Conservation (phyloP, 2,329 filamentous ascomycete genomes). For the Paecilomyces dactylethromorphus region DNA sequence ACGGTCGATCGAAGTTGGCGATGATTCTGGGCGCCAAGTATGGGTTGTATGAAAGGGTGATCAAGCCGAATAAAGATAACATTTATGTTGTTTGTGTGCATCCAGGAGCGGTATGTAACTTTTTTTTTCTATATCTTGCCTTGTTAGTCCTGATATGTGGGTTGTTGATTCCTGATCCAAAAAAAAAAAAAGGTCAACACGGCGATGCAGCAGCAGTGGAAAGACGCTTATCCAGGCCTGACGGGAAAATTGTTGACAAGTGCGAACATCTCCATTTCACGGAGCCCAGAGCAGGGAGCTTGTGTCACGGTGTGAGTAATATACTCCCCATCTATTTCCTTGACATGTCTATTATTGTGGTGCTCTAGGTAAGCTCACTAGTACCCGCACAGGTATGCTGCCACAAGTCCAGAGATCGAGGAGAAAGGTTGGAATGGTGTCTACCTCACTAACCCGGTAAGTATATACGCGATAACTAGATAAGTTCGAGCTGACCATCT, state of each 20-base stretch:
- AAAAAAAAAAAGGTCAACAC: slow-evolving; percentile 32
- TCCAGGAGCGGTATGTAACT: slow-evolving; percentile 29
- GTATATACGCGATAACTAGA: not conserved
- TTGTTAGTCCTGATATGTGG: not conserved
- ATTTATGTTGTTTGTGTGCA: slow-evolving; percentile 39
- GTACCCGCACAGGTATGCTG: slow-evolving; percentile 15
- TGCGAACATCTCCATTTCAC: slow-evolving; percentile 27
- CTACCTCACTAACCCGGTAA: slow-evolving; percentile 35
- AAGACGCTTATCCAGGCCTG: slow-evolving; percentile 39
- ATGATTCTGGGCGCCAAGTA: slow-evolving; percentile 40
- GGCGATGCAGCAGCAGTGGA: slow-evolving; percentile 41
- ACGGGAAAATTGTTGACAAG: slow-evolving; percentile 32
- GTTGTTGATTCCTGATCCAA: not conserved
- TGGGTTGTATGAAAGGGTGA: slow-evolving; percentile 35
- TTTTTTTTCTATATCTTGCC: not conserved
- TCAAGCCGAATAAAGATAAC: slow-evolving; percentile 35
- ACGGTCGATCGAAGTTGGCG: slow-evolving; percentile 38
- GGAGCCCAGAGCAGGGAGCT: slow-evolving; percentile 36
- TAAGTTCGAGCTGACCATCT: not conserved
- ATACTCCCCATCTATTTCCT: not conserved
- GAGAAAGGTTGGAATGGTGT: slow-evolving; percentile 38
- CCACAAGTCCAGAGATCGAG: slow-evolving; percentile 36
- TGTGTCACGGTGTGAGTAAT: slow-evolving; percentile 38
- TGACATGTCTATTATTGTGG: not conserved
- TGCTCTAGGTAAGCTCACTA: not conserved